Evolutionary conservation across 176 grass and related monocot species (phyloP), one percentile per base, ranked within the genome.

Genomic region (Hordeum marinum): DNA sequence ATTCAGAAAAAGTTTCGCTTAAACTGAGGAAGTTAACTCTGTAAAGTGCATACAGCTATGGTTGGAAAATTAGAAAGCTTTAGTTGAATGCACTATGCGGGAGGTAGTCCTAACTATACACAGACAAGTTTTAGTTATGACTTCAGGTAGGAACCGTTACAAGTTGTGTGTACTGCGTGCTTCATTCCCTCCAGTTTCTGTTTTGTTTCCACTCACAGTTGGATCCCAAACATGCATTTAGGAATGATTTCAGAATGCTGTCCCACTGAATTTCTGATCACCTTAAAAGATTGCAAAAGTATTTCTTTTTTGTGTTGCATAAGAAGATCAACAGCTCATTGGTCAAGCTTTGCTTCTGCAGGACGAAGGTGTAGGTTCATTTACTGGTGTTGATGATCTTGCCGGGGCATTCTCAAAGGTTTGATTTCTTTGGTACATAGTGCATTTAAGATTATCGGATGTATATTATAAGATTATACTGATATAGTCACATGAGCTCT

Each of bases 381-480:
- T 87, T 71, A 57, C 89, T 91, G 89, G 87, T 63, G 72, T 85
- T 68, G 87, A 94, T 63, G 92, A 94, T 61, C 87, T 94, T 78
- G 69, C 87, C 7, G 81, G 87, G 78, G 86, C 92, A 34, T 91
- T 94, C 77, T 89, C 76, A 70, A 94, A 91, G 92, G 89, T 94
- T 73, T 62, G 25, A 37, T 62, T 78, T 75, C 13, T 68, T 36
- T 64, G 17, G 61, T 72, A 20, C 42, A 14, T 39, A 50, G 45
- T 54, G 70, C 21, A 77, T 77, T 58, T 36, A 3, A 14, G 23
- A 50, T 48, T 50, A 25, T 29, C 17, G 23, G 8, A 18, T 67
- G 8, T 58, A 76, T 63, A n/a, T 59, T 52, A 11, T 82, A 40
- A 36, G 23, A 68, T 75, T 74, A 29, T 43, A 69, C 37, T 37